Conservation (phyloP, 345 rosid species). For the Gossypium sturtianum region DNA sequence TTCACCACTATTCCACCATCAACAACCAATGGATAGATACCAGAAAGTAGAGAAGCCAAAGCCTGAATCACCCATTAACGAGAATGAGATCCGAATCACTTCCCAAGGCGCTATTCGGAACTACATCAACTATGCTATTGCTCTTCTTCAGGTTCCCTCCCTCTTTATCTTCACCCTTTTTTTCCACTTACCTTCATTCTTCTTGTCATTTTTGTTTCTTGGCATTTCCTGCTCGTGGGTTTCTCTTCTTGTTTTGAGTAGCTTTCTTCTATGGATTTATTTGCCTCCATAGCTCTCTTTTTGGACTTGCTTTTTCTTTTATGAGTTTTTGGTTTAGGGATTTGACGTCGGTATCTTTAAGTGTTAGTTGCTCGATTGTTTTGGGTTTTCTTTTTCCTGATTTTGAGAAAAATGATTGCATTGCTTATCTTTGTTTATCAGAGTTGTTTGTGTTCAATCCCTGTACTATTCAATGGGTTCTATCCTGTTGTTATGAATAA, state of each 20-base stretch:
- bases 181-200: background rate
- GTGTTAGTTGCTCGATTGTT: background rate
- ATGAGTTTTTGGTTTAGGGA: background rate
- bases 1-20: background rate
- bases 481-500: background rate
- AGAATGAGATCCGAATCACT: slow-evolving; percentile 95
- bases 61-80: slow-evolving; percentile 61
- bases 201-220: background rate
- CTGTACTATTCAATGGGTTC: background rate
- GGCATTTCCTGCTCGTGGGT: background rate
- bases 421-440: background rate
- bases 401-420: background rate
- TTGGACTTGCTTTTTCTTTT: background rate
- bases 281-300: background rate
- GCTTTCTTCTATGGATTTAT: background rate
- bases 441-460: background rate
- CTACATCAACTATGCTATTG: slow-evolving; percentile 79
- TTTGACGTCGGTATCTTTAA: background rate
- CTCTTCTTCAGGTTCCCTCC: slow-evolving; percentile 63
- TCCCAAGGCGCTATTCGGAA: slow-evolving; percentile 72
- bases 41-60: slow-evolving; percentile 76
- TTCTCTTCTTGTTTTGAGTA: background rate
- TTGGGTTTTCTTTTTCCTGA: background rate
- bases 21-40: slow-evolving; percentile 64
- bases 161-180: background rate